phyloP scores from a whole-genome alignment of 257 asterid species.

The Penstemon eatonii region DNA sequence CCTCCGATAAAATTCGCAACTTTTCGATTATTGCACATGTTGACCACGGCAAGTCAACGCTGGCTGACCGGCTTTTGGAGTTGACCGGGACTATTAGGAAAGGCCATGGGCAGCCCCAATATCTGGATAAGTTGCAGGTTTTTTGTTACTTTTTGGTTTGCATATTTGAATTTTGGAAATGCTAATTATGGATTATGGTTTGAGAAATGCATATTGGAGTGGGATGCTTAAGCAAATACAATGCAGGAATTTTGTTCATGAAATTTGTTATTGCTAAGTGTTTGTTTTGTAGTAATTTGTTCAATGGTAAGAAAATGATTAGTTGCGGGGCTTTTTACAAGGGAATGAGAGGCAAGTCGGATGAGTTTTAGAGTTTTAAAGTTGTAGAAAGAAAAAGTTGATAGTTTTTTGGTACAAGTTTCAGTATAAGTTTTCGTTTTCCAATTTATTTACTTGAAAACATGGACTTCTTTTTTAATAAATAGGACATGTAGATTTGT shows the following conservation, averaged over 20 bases:
- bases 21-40: slow-evolving; percentile 97
- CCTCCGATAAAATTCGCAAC: slow-evolving; percentile 80
- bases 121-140: slow-evolving; percentile 94
- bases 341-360: slow-evolving; percentile 10
- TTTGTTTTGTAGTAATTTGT: background rate
- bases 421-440: background rate
- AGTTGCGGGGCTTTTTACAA: background rate
- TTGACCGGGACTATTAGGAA: slow-evolving; percentile 90
- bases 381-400: background rate
- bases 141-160: slow-evolving; percentile 3
- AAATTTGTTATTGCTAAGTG: background rate
- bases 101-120: slow-evolving; percentile 98
- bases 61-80: slow-evolving; percentile 97
- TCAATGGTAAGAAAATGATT: background rate
- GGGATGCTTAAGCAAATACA: background rate
- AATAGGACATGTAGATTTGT: slow-evolving; percentile 1
- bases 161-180: background rate
- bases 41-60: slow-evolving; percentile 97
- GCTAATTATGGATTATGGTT: background rate
- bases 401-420: slow-evolving; percentile 7
- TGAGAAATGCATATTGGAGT: slow-evolving; percentile 14
- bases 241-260: slow-evolving; percentile 19
- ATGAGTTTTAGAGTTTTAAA: background rate
- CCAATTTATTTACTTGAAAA: background rate
- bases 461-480: background rate